Percentiles rank a stretch among this genome's conserved stretches.
Evolutionary conservation across 306 rosid genomes (phyloP).

Genomic region (Lotus japonicus): DNA sequence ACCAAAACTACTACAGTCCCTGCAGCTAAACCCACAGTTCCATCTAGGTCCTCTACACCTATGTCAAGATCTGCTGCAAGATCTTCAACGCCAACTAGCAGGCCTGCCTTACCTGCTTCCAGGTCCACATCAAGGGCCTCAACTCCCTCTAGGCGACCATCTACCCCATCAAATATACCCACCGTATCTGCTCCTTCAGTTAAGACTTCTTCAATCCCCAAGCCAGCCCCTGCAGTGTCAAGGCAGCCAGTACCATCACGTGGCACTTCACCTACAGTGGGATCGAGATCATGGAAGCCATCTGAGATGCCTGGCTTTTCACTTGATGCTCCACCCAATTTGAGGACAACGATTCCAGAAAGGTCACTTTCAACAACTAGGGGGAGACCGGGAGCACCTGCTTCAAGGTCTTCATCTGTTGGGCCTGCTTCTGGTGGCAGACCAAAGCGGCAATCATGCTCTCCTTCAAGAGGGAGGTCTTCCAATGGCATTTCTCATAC

Average conservation of each 20-base stretch:
- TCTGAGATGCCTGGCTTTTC: constrained; percentile 97
- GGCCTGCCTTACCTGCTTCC: constrained; percentile 69
- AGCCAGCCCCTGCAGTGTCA: constrained; percentile 48
- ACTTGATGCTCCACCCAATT: constrained; percentile 86
- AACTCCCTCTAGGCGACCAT: constrained; percentile 78
- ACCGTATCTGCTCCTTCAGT: constrained; percentile 44
- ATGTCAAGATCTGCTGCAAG: constrained; percentile 58
- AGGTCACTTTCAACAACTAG: constrained; percentile 82
- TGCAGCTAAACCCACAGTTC: constrained; percentile 42
- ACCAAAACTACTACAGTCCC: constrained; percentile 32
- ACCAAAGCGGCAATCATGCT: constrained; percentile 88
- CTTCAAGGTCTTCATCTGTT: constrained; percentile 70
- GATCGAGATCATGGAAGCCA: constrained; percentile 86
- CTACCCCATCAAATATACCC: constrained; percentile 50
- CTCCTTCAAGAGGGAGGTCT: constrained; percentile 94
- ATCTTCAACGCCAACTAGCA: constrained; percentile 80
- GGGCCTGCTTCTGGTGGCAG: constrained; percentile 77
- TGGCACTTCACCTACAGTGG: constrained; percentile 79
- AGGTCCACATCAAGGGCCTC: constrained; percentile 70
- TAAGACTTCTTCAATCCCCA: constrained; percentile 59
- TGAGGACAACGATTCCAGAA: constrained; percentile 83
- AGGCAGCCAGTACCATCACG: constrained; percentile 58
- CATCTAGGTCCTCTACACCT: constrained; percentile 84
- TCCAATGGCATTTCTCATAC: constrained; percentile 54
- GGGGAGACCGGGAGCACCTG: constrained; percentile 98